phyloP scores from a whole-genome alignment of 345 rosid genomes.

The Eucalyptus viminalis region DNA sequence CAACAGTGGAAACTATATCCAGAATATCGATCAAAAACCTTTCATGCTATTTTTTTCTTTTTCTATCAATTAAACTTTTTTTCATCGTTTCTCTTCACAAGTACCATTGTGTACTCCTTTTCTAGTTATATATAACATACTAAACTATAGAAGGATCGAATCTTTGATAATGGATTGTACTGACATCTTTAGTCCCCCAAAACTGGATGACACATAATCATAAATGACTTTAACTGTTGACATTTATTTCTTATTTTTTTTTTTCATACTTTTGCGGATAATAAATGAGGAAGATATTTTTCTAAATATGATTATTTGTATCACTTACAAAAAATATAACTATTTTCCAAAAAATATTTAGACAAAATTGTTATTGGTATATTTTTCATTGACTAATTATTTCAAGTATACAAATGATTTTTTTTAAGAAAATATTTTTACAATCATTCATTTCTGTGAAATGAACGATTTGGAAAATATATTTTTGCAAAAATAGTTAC shows the following conservation, averaged over 20 bases:
- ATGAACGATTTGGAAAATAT: no score
- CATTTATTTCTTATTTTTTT: no score
- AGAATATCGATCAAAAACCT: neutral
- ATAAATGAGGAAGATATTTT: neutral
- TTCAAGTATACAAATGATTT: neutral
- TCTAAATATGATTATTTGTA: no score
- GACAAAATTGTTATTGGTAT: neutral
- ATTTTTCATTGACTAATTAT: no score
- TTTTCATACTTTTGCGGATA: neutral
- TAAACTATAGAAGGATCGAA: neutral
- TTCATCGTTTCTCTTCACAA: neutral
- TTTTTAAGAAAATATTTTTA: no score
- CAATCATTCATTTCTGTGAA: no score
- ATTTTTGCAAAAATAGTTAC: no score
- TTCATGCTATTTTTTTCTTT: neutral
- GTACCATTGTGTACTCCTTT: neutral
- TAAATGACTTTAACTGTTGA: neutral
- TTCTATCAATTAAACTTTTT: neutral
- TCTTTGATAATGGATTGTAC: neutral
- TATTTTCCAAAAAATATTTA: neutral
- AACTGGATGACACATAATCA: neutral
- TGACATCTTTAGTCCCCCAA: neutral
- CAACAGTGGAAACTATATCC: neutral
- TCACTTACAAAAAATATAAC: neutral
- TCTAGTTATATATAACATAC: neutral